Conservation (phyloP, 2,329 filamentous ascomycete genomes). For the Ascosphaera aggregata region DNA sequence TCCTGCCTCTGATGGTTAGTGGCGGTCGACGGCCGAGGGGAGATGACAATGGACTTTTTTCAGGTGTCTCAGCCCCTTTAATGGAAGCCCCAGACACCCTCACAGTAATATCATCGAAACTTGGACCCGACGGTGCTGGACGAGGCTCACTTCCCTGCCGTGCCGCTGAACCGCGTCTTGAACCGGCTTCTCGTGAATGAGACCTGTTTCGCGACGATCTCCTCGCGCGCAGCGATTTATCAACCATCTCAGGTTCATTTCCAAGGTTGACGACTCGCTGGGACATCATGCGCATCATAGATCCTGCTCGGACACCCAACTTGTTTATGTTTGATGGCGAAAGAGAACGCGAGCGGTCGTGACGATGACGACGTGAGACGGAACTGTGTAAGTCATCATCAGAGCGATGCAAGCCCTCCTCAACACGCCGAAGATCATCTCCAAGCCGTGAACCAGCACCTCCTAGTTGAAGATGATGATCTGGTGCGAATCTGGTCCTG, state of each 20-base stretch:
- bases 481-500: conserved; percentile 4
- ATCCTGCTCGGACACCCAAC: conserved; percentile 36
- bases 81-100: conserved; percentile 3
- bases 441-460: conserved; percentile 1
- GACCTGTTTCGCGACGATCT: conserved; percentile 25
- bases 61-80: not conserved
- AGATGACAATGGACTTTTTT: not conserved
- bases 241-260: conserved; percentile 67
- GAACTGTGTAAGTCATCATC: no score
- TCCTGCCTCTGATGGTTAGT: conserved; percentile 16
- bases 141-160: conserved; percentile 12
- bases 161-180: not conserved
- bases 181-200: not conserved
- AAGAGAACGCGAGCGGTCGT: conserved; percentile 26
- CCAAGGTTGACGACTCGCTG: conserved; percentile 95
- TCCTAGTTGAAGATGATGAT: conserved; percentile 3
- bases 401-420: conserved; percentile 7
- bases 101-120: conserved; percentile 13
- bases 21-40: not conserved
- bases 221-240: conserved; percentile 38
- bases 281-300: conserved; percentile 68
- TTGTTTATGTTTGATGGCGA: conserved; percentile 28
- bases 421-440: conserved; percentile 6
- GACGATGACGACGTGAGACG: no score
- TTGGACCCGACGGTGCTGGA: conserved; percentile 18